Percentiles rank a stretch among this genome's conserved stretches.
These are phyloP conservation scores for Hemerocallis citrina DNA, from an alignment of 106 monocot species.

Conservation along the genomic window DNA sequence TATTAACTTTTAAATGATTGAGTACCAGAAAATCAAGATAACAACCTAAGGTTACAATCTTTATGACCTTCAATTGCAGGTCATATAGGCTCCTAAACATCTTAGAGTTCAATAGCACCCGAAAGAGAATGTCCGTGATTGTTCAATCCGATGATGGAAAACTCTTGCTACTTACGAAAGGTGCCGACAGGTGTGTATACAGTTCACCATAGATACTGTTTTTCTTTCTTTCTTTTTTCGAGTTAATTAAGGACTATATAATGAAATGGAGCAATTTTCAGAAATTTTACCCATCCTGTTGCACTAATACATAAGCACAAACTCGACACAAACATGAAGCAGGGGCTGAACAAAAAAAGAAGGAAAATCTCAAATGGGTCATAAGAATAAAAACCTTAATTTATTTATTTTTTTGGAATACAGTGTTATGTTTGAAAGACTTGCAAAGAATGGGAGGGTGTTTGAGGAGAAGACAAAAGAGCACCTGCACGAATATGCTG, in stretches of 20 bases:
- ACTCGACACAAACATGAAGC: no score
- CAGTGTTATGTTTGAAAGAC: conserved; percentile 92
- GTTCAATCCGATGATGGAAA: conserved; percentile 62
- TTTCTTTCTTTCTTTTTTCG: no score
- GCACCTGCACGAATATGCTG: conserved; percentile 82
- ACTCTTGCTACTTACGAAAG: conserved; percentile 76
- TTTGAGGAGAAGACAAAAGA: conserved; percentile 66
- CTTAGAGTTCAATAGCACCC: conserved; percentile 77
- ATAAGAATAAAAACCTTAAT: no score
- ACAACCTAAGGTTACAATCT: not conserved
- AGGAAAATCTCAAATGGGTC: no score
- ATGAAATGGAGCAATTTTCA: no score
- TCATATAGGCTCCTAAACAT: conserved; percentile 78
- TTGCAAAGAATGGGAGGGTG: conserved; percentile 45
- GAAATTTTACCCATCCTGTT: no score
- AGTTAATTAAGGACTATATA: no score
- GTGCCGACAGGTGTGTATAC: conserved; percentile 73
- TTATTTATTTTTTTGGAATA: no score
- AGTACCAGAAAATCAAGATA: not conserved
- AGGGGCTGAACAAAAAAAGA: no score
- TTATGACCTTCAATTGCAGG: conserved; percentile 23
- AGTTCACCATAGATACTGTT: no score
- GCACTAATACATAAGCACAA: no score
- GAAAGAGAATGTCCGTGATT: conserved; percentile 93
- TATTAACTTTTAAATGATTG: not conserved